Base-by-base conservation (phyloP, 1,139 yeast genomes). In the Suhomyces ambrosiae region DNA sequence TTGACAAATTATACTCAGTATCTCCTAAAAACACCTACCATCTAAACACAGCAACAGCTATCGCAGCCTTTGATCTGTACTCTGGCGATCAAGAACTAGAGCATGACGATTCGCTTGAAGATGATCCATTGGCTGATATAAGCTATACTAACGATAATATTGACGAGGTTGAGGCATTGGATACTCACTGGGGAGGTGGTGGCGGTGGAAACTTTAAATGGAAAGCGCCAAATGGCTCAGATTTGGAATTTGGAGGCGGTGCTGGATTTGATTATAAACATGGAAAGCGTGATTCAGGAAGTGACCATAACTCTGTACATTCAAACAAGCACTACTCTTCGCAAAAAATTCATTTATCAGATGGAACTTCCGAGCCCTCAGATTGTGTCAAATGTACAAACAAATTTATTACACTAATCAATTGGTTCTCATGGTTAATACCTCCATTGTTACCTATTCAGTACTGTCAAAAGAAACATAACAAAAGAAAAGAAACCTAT, bases 11-110 rank as follows among this genome's bases (percentile, higher is more conserved):
- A 27, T 68, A 67, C 41, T 63, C 74, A 0, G 68, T 69, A 2
- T 66, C 73, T 2, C 76, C 76, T 0, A 65, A 56, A 36, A 66
- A 67, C 38, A 68, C 74, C 0, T 62, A 56, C 41, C 68, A 68
- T 48, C 50, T 67, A 30, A 56, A 63, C 30, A 50, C 58, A 12
- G 65, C 63, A 13, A 56, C 63, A 4, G 68, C 68, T n/a, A 49
- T 56, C 33, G 67, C 63, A 11, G 52, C 56, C 5, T 41, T 46
- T 23, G 50, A 48, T 35, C 37, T 40, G 24, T 14, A 30, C 24
- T 28, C 38, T 24, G 30, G 29, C 39, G 47, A 42, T 42, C 49
- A 38, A 41, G 36, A 37, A 22, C 30, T 21, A 10, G 23, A 30
- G n/a, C 17, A 37, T 12, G 47, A 46, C 29, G 42, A 41, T 38